Evolutionary conservation across 108 stramenopile species (phyloP), one percentile per base, ranked within the genome.

Genomic region (Discostella pseudostelligera): DNA sequence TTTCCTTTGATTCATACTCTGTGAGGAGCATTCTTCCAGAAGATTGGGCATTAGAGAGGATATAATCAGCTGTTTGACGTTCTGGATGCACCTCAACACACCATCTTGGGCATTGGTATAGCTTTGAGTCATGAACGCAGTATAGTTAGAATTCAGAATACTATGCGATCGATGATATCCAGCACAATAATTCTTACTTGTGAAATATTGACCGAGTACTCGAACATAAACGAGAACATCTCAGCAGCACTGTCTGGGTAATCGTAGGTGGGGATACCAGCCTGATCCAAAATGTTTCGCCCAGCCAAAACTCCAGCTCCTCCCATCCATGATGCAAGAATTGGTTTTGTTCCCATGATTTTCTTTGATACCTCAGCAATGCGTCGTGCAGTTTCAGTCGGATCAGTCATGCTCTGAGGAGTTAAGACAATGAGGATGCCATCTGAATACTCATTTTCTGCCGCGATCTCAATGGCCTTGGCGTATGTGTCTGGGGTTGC

Each of bases 341-440:
- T 77, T 9, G 76, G 76, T 35, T 71, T 77, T 39, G 19, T 59
- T 6, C 36, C 36, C 16, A 35, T 44, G 19, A 74, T 44, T 51
- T 57, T 75, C 24, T 51, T 60, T 16, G 57, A 62, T 14, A 77
- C 59, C 36, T 65, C 57, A 16, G 70, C 69, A 24, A 77, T 62
- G n/a, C 48, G 63, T 54, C 39, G 29, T 4, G 76, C 76, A 19
- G 67, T 69, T 60, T 56, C 53, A 24, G 64, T 54, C 8, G 76
- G 70, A 56, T 78, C 65, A 6, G 77, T 78, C 77, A 78, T 78
- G 1, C 65, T 55, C 36, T 78, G 77, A 19, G 77, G 77, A 46
- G 77, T 78, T 0, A 78, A 47, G n/a, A 78, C 56, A 11, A 78
- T 61, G 2, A 78, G 42, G 10, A 72, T 60, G 21, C 77, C 77